phyloP scores from a whole-genome alignment of 768 basidiomycete species.

The Kwoniella sp. region DNA sequence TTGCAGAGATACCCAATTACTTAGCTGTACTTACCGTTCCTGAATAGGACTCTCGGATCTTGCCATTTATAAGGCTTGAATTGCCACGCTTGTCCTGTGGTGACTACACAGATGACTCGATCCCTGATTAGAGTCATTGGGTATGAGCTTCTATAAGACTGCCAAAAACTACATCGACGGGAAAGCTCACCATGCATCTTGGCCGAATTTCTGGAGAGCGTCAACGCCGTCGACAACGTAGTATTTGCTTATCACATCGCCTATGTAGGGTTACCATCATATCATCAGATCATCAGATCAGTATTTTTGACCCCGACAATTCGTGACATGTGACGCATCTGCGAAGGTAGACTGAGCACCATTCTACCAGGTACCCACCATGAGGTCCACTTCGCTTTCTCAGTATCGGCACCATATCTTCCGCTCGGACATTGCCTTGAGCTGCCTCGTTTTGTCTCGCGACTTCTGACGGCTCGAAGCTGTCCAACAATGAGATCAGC shows the following conservation, averaged over 20 bases:
- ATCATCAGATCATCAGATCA: no score
- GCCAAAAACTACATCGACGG: no score
- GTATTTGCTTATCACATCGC: slow-evolving; percentile 62
- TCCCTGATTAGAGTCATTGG: slow-evolving; percentile 59
- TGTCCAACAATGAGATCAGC: slow-evolving; percentile 19
- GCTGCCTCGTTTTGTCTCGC: slow-evolving; percentile 41
- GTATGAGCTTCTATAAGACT: no score
- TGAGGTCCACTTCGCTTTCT: slow-evolving; percentile 42
- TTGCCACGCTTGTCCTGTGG: slow-evolving; percentile 98
- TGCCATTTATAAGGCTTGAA: slow-evolving; percentile 96
- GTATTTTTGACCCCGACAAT: no score
- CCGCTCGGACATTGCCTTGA: slow-evolving; percentile 39
- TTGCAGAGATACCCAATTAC: background rate
- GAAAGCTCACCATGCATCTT: slow-evolving; percentile 75
- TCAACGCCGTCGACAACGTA: slow-evolving; percentile 91
- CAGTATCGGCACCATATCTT: slow-evolving; percentile 44
- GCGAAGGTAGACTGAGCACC: slow-evolving; percentile 32
- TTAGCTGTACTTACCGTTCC: slow-evolving; percentile 68
- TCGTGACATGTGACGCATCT: background rate
- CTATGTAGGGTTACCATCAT: no score
- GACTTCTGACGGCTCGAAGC: slow-evolving; percentile 48
- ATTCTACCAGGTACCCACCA: slow-evolving; percentile 27
- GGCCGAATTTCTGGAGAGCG: slow-evolving; percentile 79
- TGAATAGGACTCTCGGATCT: slow-evolving; percentile 87
- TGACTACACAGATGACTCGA: slow-evolving; percentile 94